A percentile compares a stretch with the other conserved stretches of the same genome.
These are phyloP conservation scores for Strobilomyces dryophilus DNA, from an alignment of 768 basidiomycete genomes.

Conservation along the genomic window DNA sequence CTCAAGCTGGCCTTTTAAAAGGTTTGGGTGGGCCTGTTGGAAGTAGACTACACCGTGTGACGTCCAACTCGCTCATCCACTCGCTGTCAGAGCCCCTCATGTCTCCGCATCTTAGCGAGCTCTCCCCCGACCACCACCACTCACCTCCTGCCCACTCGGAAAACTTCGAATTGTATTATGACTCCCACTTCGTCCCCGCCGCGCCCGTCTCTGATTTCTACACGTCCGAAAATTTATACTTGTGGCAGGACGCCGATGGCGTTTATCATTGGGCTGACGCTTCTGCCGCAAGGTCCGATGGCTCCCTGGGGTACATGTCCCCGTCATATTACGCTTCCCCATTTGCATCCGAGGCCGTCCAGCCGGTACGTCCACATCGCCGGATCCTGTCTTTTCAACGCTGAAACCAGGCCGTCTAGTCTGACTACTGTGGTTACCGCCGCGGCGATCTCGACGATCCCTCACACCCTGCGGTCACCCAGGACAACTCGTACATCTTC, in stretches of 20 bases:
- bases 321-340: slow-evolving; percentile 13
- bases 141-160: slow-evolving; percentile 8
- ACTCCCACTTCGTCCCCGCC: slow-evolving; percentile 13
- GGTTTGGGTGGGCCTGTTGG: slow-evolving; percentile 2
- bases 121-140: slow-evolving; percentile 16
- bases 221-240: slow-evolving; percentile 25
- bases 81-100: slow-evolving; percentile 9
- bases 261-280: slow-evolving; percentile 28
- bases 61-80: slow-evolving; percentile 13
- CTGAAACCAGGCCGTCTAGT: slow-evolving; percentile 11
- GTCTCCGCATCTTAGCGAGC: slow-evolving; percentile 24
- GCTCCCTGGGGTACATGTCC: slow-evolving; percentile 16
- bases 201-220: slow-evolving; percentile 19
- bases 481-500: slow-evolving; percentile 20
- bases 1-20: slow-evolving; percentile 21
- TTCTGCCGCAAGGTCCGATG: slow-evolving; percentile 22
- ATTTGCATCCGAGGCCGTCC: slow-evolving; percentile 13
- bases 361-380: slow-evolving; percentile 14
- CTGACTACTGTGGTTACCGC: slow-evolving; percentile 16
- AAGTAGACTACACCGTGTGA: slow-evolving; percentile 22
- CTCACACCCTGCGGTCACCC: slow-evolving; percentile 8
- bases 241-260: slow-evolving; percentile 27
- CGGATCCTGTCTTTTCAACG: background rate
- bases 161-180: slow-evolving; percentile 22
- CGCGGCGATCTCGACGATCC: slow-evolving; percentile 13